These are phyloP conservation scores for Fusarium odoratissimum DNA, from an alignment of 2,329 filamentous ascomycete genomes.

Conservation along the genomic window DNA sequence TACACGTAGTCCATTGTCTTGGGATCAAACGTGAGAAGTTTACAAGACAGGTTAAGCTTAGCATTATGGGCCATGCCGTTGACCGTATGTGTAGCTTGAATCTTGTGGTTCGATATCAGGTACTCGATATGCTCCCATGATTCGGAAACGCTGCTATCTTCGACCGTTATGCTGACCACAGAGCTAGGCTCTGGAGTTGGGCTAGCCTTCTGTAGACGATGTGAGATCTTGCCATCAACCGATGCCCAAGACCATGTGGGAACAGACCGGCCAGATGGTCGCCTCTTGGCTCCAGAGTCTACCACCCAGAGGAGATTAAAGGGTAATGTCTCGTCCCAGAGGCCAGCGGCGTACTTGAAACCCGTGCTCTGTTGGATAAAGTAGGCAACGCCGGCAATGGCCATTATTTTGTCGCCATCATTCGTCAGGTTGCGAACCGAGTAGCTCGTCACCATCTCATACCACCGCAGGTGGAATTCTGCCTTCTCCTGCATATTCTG, in stretches of 20 bases:
- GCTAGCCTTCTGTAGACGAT: fast-evolving
- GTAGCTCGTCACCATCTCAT: background rate
- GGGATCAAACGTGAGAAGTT: background rate
- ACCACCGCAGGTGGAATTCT: background rate
- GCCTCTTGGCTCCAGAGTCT: background rate
- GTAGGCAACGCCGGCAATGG: background rate
- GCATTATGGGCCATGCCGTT: background rate
- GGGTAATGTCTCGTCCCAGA: fast-evolving
- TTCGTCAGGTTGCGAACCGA: background rate
- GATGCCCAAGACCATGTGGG: background rate
- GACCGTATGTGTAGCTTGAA: background rate
- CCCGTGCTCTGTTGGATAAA: fast-evolving
- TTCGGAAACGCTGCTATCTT: fast-evolving
- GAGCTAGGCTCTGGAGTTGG: fast-evolving
- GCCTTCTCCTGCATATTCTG: background rate
- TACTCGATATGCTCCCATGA: background rate
- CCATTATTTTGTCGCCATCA: background rate
- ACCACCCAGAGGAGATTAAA: background rate
- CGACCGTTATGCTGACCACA: fast-evolving
- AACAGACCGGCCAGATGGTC: background rate
- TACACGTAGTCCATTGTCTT: background rate
- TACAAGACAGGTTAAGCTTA: background rate
- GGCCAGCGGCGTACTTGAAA: fast-evolving
- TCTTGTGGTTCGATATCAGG: fast-evolving
- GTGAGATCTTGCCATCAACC: background rate